Base-by-base conservation (phyloP, 345 rosid species). In the Citrus maxima region DNA sequence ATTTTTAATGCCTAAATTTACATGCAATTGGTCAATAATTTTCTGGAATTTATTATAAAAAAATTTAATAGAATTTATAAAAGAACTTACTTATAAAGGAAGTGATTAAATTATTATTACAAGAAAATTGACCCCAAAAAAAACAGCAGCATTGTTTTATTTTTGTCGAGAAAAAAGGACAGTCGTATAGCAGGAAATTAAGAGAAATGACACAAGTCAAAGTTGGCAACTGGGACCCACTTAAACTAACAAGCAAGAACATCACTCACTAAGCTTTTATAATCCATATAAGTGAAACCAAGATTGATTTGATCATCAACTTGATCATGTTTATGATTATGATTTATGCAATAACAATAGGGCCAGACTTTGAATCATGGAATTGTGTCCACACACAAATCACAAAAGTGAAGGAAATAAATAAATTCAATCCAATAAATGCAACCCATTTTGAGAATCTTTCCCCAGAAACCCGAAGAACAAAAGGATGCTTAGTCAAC, bases 211-310 rank as follows among this genome's bases (percentile, higher is more conserved):
- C 16, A 21, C 13, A 70, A 42, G 25, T 63, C 19, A 62, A 38
- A 70, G 46, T 74, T 64, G 67, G 63, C 73, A 63, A 64, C 64
- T 66, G 81, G 80, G 86, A 63, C 84, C 84, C 86, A 70, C 77
- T 46, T 59, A 55, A 42, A 35, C 22, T 27, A 28, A 70, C 70
- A 67, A 76, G 27, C 78, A 71, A 65, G 77, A 74, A 77, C 82
- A 82, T 60, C 22, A 9, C 19, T 5, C 34, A 34, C 61, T 74
- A 16, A 25, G 54, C 32, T 51, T 46, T 21, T 28, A 46, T 46
- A 6, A 61, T 46, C 67, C 78, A 19, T 42, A 40, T 14, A 38
- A 55, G 42, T 5, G 7, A 10, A 14, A 27, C 12, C 21, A 71
- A 21, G 51, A 58, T 51, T 25, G 25, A 72, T 34, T 70, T 16